Conservation (phyloP, 2,329 filamentous ascomycete genomes). For the Epichloe scottii region DNA sequence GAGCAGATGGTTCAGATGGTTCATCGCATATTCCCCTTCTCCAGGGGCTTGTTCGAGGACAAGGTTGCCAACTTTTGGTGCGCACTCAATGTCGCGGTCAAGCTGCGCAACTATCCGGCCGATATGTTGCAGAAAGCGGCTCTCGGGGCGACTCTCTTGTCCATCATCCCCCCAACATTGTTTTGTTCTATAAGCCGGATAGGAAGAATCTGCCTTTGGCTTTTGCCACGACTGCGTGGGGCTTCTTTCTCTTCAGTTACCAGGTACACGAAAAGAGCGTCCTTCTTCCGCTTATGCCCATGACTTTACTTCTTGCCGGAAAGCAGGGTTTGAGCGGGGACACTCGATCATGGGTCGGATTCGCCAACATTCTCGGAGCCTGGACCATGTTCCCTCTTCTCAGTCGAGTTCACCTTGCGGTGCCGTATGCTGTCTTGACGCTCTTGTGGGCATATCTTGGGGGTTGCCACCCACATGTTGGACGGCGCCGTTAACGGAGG, state of each 20-base stretch:
- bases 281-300: slow-evolving; percentile 79
- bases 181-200: slow-evolving; percentile 67
- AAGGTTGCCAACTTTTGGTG: slow-evolving; percentile 99
- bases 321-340: slow-evolving; percentile 65
- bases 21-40: slow-evolving; percentile 91
- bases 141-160: slow-evolving; percentile 57
- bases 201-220: slow-evolving; percentile 68
- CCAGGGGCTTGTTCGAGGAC: slow-evolving; percentile 92
- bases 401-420: slow-evolving; percentile 65
- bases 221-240: slow-evolving; percentile 80
- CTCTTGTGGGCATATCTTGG: slow-evolving; percentile 79
- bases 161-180: slow-evolving; percentile 68
- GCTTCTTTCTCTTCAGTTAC: slow-evolving; percentile 94
- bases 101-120: slow-evolving; percentile 63
- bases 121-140: slow-evolving; percentile 64
- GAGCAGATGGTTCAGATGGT: slow-evolving; percentile 74
- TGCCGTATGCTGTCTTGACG: slow-evolving; percentile 77
- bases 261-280: slow-evolving; percentile 99
- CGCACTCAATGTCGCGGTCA: slow-evolving; percentile 76
- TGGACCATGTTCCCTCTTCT: slow-evolving; percentile 95
- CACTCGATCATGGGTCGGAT: slow-evolving; percentile 83
- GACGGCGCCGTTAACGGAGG: slow-evolving; percentile 50
- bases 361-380: slow-evolving; percentile 75
- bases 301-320: slow-evolving; percentile 75
- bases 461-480: slow-evolving; percentile 71